Percentiles rank a stretch among this genome's conserved stretches.
Conservation (phyloP, 2,329 filamentous ascomycete species). For the Hymenoscyphus albidus region DNA sequence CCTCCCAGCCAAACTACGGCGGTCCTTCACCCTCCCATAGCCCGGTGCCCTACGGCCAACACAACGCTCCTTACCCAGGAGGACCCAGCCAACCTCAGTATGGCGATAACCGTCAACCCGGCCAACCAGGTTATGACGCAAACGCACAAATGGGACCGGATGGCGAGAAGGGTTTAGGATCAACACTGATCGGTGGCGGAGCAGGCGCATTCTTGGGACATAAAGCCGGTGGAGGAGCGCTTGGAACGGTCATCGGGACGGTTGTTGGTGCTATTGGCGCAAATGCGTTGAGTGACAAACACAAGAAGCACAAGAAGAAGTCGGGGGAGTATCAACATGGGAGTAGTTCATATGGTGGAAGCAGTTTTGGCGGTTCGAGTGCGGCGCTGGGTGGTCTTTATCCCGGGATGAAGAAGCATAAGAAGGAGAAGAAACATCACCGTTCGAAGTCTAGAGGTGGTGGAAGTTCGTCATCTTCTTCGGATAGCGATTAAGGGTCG, state of each 20-base stretch:
- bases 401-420: slow-evolving; percentile 16
- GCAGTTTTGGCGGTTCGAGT: slow-evolving; percentile 13
- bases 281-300: slow-evolving; percentile 47
- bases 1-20: slow-evolving; percentile 27
- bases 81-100: slow-evolving; percentile 17
- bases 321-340: slow-evolving; percentile 12
- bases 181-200: slow-evolving; percentile 10
- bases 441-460: slow-evolving; percentile 20
- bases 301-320: slow-evolving; percentile 37
- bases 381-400: slow-evolving; percentile 23
- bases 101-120: slow-evolving; percentile 17
- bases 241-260: slow-evolving; percentile 50
- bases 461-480: slow-evolving; percentile 11
- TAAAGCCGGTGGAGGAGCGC: slow-evolving; percentile 50
- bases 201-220: slow-evolving; percentile 48
- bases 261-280: slow-evolving; percentile 53
- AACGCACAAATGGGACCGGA: slow-evolving; percentile 29
- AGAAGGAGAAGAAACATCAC: slow-evolving; percentile 20
- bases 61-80: slow-evolving; percentile 13
- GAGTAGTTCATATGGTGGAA: slow-evolving; percentile 11
- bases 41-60: slow-evolving; percentile 18
- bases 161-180: slow-evolving; percentile 46
- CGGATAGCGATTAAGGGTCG: slow-evolving; percentile 23
- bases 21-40: slow-evolving; percentile 23
- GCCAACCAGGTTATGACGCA: slow-evolving; percentile 13